Evolutionary conservation across 805 yeast genomes (phyloP), one percentile per base, ranked within the genome.

Genomic region (Saturnispora bothae): DNA sequence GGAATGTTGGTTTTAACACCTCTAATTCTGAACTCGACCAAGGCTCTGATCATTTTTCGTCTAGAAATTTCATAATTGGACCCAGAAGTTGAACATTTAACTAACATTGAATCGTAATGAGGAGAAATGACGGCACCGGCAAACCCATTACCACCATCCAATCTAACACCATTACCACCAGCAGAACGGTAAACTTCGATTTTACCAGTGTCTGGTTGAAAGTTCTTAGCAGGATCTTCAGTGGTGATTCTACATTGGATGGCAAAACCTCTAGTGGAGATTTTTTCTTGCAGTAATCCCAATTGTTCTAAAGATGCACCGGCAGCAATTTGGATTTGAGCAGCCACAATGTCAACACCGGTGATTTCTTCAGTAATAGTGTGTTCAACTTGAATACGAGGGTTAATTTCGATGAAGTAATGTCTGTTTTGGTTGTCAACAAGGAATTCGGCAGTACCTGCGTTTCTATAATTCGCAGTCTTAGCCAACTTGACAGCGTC

Each of bases 1-100:
- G 98, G 97, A 50, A 92, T 94, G 66, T 92, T 92, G 42, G 98
- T 92, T 71, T 92, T 92, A 53, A 92, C 98, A 60, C 99, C 99
- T 69, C 98, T 81, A 55, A 92, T 85, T 72, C 98, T 81, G 67
- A 92, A 92, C 66, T 92, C 99, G 50, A 92, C 84, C 58, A 92
- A 72, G 13, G 99, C 82, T 60, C 99, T 76, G 56, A 92, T 72
- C 97, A 92, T 94, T 72, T 92, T 92, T 64, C 98, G 75, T 61
- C 99, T 78, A 36, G 95, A 84, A 53, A 92, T 89, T 68, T 92
- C 99, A 96, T 80, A 45, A 81, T 69, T 57, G 89, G 84, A 32
- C 97, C 98, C 49, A 77, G 74, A 32, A 89, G 79, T 31, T 76
- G 78, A 2, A 96, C 89, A 62, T 63, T 89, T 89, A 31, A 97